A percentile compares a stretch with the other conserved stretches of the same genome.
These are phyloP conservation scores for Metarhizium brunneum DNA, from an alignment of 2,329 filamentous ascomycete genomes.

Conservation along the genomic window DNA sequence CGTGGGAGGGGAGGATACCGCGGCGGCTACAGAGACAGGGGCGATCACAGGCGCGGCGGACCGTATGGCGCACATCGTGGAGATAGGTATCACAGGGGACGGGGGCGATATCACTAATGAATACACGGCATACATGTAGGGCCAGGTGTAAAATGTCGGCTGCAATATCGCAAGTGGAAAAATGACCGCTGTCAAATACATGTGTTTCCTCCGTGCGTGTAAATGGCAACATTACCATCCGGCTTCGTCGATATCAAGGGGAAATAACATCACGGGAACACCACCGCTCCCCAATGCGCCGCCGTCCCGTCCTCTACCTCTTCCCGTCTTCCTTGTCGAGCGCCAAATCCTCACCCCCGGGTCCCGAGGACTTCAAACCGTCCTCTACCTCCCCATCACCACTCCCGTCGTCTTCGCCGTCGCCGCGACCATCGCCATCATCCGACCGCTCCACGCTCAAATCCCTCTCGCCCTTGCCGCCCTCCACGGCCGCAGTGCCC, in stretches of 20 bases:
- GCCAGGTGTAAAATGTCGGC: no score
- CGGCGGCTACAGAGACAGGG: constrained; percentile 19
- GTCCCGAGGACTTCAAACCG: constrained; percentile 27
- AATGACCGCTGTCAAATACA: no score
- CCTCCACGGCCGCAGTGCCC: constrained; percentile 37
- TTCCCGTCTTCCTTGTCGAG: constrained; percentile 1
- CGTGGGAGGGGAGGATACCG: constrained; percentile 9
- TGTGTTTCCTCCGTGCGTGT: no score
- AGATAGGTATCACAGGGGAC: constrained; percentile 23
- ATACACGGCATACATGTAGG: no score
- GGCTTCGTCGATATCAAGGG: no score
- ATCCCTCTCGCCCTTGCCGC: constrained; percentile 43
- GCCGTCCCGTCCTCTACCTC: neutral
- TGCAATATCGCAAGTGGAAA: no score
- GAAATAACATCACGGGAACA: no score
- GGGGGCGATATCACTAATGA: constrained; percentile 22
- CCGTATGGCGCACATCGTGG: constrained; percentile 26
- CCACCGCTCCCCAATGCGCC: neutral
- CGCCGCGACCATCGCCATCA: constrained; percentile 3
- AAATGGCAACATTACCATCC: no score
- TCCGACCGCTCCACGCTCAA: constrained; percentile 31
- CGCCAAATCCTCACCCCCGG: constrained; percentile 23
- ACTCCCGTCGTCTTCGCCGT: constrained; percentile 8
- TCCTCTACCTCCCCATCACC: constrained; percentile 11
- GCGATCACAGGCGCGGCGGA: constrained; percentile 22